phyloP scores from a whole-genome alignment of 1,284 basidiomycete genomes.

The Cryptococcus sp. region DNA sequence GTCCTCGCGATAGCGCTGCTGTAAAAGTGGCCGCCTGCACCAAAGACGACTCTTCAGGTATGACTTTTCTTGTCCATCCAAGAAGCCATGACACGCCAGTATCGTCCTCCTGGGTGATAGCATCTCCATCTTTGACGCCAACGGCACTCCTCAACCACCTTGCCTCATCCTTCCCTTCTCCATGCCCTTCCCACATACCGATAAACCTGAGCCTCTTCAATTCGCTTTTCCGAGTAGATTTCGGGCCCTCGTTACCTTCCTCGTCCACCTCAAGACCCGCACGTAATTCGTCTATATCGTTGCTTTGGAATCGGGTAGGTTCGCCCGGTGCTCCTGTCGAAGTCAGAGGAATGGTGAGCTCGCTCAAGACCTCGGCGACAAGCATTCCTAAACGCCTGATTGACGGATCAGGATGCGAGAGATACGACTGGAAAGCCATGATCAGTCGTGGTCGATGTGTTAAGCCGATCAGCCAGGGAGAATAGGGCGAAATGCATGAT shows the following conservation, averaged over 20 bases:
- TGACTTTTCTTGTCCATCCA: slow-evolving; percentile 29
- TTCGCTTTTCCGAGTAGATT: slow-evolving; percentile 28
- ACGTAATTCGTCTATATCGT: slow-evolving; percentile 45
- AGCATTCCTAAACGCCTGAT: slow-evolving; percentile 93
- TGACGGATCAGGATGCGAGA: slow-evolving; percentile 72
- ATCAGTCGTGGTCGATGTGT: slow-evolving; percentile 66
- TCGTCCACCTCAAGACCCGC: slow-evolving; percentile 45
- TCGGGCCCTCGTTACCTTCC: slow-evolving; percentile 6
- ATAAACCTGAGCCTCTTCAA: slow-evolving; percentile 74
- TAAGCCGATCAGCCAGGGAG: slow-evolving; percentile 50
- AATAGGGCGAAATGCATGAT: slow-evolving; percentile 62
- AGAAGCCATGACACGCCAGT: slow-evolving; percentile 31
- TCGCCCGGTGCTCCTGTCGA: slow-evolving; percentile 12
- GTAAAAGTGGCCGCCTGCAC: neutral
- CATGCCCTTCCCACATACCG: slow-evolving; percentile 73
- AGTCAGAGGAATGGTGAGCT: slow-evolving; percentile 34
- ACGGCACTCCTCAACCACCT: slow-evolving; percentile 62
- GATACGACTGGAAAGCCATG: slow-evolving; percentile 70
- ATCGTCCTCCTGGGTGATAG: slow-evolving; percentile 32
- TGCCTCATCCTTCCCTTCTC: slow-evolving; percentile 69
- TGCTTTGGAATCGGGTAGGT: slow-evolving; percentile 8
- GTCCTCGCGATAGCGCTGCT: slow-evolving; percentile 5
- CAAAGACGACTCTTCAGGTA: neutral
- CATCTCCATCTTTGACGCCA: slow-evolving; percentile 59
- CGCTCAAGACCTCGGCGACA: slow-evolving; percentile 69